Evolutionary conservation across 2,329 filamentous ascomycete genomes (phyloP), one percentile per base, ranked within the genome.

Genomic region (Teratosphaeria pseudoeucalypti): DNA sequence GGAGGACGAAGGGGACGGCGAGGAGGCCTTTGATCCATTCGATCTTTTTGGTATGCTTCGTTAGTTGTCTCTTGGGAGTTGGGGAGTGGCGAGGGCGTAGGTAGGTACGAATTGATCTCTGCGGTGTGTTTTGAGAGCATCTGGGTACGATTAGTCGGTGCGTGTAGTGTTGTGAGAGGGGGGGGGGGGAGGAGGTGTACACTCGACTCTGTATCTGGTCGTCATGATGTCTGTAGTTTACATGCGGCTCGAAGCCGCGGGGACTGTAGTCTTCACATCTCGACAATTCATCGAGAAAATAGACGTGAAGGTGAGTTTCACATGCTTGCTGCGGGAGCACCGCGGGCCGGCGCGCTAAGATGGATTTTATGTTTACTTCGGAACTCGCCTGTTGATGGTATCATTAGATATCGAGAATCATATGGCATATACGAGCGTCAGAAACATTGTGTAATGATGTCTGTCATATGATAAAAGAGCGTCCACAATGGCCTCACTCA

Each of bases 1-100:
- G 91, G 58, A 99, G 83, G 47, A 99, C 92, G 72, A 99, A 99
- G 0, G 94, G 94, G 0, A 97, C 92, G 1, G 94, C 94, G 12
- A 97, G 80, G 3, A 97, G 82, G 16, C 73, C 73, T 69, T 99
- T 97, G 79, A 97, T 90, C 92, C 92, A 97, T 68, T 74, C 72
- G 63, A 70, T 70, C 64, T 32, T 43, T 5, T 60, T 23, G 23
- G 68, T 62, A 56, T 62, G 49, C 2, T 23, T 23, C 23, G 23
- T 23, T 23, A 23, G 23, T 2, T 23, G 1, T 23, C 23, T 23
- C 23, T 23, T 23, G 23, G 23, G 23, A 23, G 23, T 23, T 23
- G 23, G 23, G 23, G 23, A 54, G 57, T 43, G 59, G 23, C 58
- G 88, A 81, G 75, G 23, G 43, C 43, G n/a, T 49, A 23, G 23